phyloP scores from a whole-genome alignment of 805 yeast species.

The Zygoascus biomembranicola region DNA sequence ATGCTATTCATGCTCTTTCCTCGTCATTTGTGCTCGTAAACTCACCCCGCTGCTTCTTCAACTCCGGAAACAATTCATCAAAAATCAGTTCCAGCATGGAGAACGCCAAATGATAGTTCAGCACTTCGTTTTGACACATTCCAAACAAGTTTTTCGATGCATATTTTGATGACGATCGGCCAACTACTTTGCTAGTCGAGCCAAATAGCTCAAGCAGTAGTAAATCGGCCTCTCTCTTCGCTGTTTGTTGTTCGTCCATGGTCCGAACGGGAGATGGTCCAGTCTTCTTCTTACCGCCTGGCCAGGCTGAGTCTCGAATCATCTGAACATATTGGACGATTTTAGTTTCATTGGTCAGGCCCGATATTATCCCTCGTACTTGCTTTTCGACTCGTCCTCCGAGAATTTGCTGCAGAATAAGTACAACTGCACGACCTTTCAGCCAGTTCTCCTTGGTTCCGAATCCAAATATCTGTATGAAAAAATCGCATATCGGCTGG shows the following conservation, averaged over 20 bases:
- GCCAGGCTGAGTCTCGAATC: constrained; percentile 38
- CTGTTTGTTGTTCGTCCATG: constrained; percentile 40
- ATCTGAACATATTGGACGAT: constrained; percentile 14
- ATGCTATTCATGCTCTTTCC: too few relatives aligned
- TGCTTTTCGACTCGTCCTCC: constrained; percentile 80
- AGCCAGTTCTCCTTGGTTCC: constrained; percentile 65
- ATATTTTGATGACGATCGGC: constrained; percentile 49
- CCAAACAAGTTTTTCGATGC: constrained; percentile 57
- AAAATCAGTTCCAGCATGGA: constrained; percentile 51
- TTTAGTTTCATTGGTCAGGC: constrained; percentile 25
- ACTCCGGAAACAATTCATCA: constrained; percentile 30
- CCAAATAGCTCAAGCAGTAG: constrained; percentile 56
- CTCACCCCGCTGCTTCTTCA: neutral
- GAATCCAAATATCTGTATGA: constrained; percentile 61
- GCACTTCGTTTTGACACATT: constrained; percentile 63
- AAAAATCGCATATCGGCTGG: constrained; percentile 71
- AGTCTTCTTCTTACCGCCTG: constrained; percentile 39
- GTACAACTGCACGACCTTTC: constrained; percentile 73
- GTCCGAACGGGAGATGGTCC: constrained; percentile 32
- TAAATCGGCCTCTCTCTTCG: constrained; percentile 50
- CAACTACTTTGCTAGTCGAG: constrained; percentile 65
- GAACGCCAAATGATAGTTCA: constrained; percentile 58
- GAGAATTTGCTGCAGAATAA: constrained; percentile 73
- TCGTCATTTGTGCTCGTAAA: too few relatives aligned
- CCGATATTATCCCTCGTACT: constrained; percentile 34